A percentile compares a stretch with the other conserved stretches of the same genome.
Evolutionary conservation across 1,139 yeast species (phyloP).

Genomic region (Geotrichum klebahnii): DNA sequence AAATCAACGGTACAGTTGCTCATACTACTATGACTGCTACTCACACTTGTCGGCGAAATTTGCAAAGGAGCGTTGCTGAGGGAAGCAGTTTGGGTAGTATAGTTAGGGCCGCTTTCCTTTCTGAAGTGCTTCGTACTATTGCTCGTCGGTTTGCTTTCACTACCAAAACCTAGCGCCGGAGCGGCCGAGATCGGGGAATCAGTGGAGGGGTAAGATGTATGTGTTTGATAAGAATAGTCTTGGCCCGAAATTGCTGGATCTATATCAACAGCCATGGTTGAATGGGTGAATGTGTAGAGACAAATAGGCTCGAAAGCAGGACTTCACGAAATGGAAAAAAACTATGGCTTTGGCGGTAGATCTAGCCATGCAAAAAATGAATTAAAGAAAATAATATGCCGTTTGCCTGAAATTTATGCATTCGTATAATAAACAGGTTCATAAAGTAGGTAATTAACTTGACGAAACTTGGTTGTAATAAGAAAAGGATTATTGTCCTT

Average conservation of each 20-base stretch:
- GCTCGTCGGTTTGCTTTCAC: background rate
- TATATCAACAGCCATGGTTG: conserved; percentile 10
- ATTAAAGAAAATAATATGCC: background rate
- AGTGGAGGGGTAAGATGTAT: background rate
- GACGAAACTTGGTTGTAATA: background rate
- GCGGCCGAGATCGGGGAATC: background rate
- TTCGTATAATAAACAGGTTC: background rate
- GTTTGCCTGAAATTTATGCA: conserved; percentile 2
- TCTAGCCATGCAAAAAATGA: background rate
- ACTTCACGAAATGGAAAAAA: background rate
- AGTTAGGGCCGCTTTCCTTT: conserved; percentile 10
- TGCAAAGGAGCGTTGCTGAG: background rate
- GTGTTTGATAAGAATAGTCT: conserved; percentile 1
- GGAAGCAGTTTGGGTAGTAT: conserved; percentile 3
- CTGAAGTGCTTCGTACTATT: conserved; percentile 1
- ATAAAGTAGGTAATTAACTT: background rate
- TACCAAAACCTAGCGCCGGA: background rate
- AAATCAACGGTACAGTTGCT: conserved; percentile 1
- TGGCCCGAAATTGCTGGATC: conserved; percentile 17
- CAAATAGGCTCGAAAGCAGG: background rate
- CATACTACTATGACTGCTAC: conserved; percentile 12
- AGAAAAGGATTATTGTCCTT: background rate
- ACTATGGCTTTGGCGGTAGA: background rate
- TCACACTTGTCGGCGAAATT: conserved; percentile 13
- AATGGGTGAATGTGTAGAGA: background rate